phyloP scores from a whole-genome alignment of 2,329 filamentous ascomycete species.

The Penicillium janthinellum region DNA sequence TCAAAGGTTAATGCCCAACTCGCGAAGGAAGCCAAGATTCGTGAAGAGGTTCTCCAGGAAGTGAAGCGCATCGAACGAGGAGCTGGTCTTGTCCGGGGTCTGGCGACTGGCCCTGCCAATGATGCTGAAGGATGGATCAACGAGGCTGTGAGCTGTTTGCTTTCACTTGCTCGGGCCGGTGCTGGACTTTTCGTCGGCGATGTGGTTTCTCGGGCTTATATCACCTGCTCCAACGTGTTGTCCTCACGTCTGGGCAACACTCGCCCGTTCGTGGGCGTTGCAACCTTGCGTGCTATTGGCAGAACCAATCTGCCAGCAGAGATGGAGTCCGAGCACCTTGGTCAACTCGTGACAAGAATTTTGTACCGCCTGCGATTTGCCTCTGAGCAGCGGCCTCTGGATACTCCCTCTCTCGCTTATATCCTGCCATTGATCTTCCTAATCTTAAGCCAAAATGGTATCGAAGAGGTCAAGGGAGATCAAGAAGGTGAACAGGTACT shows the following conservation, averaged over 20 bases:
- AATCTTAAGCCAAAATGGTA: conserved; percentile 76
- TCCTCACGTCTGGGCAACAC: conserved; percentile 73
- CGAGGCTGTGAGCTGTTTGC: conserved; percentile 71
- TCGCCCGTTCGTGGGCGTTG: conserved; percentile 81
- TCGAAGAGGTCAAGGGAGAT: conserved; percentile 65
- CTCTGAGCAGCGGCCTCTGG: conserved; percentile 91
- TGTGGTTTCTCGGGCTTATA: conserved; percentile 73
- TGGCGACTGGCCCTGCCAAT: conserved; percentile 85
- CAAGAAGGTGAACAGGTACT: conserved; percentile 88
- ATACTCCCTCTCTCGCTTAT: conserved; percentile 84
- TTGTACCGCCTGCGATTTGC: conserved; percentile 88
- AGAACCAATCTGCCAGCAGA: conserved; percentile 72
- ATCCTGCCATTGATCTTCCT: conserved; percentile 79
- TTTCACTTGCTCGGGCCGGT: conserved; percentile 71
- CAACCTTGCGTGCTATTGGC: conserved; percentile 77
- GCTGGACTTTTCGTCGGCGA: conserved; percentile 81
- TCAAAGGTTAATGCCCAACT: conserved; percentile 89
- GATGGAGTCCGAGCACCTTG: conserved; percentile 76
- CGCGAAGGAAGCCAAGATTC: conserved; percentile 79
- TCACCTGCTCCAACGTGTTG: conserved; percentile 75
- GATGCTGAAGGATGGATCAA: conserved; percentile 89
- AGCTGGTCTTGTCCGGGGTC: conserved; percentile 78
- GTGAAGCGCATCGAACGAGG: conserved; percentile 76
- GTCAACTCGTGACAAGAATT: conserved; percentile 78
- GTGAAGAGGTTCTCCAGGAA: conserved; percentile 68